Base-by-base conservation (phyloP, 805 yeast species). In the Metschnikowia amazonensis region DNA sequence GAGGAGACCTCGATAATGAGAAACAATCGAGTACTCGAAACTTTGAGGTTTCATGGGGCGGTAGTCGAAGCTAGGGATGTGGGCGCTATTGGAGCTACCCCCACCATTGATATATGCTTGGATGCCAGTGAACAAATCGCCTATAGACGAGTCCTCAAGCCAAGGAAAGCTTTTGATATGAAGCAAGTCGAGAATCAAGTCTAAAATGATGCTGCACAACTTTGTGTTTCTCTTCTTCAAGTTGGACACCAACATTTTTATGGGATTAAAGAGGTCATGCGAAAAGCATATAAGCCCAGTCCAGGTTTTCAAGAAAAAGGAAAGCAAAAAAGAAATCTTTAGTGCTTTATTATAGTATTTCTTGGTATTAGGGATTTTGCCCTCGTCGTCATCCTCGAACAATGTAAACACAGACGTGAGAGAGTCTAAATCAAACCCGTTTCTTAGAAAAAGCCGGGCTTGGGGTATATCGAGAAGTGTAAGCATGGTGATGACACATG, bases 391-490 rank as follows among this genome's bases (percentile, higher is more conserved):
- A 42, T 52, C 47, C 31, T 77, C 81, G 14, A 77, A 66, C 34
- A 82, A 89, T 13, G 94, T 81, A 55, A 86, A 85, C n/a, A 85
- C 76, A 0, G 90, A 76, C 1, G 87, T 66, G 7, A 92, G 60
- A 6, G 75, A 70, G 32, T 80, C 76, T 27, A 89, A 66, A 55
- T 87, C 87, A 18, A 73, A 70, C 9, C 86, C 86, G 29, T 79
- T 75, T 27, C 86, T 62, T 8, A 89, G 59, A 46, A 67, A 75
- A 13, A 66, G 62, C 30, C 92, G 62, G 1, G 82, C 68, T 0
- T 68, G 64, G 1, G 86, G 84, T 3, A 59, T 53, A 51, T 86
- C 89, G 24, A 86, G 62, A n/a, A 82, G 65, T 17, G 76, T 74
- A 4, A 79, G 53, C 10, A 87, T 48, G 0, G 81, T 78, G 48